phyloP scores from a whole-genome alignment of 1,139 yeast genomes.

The Williopsis jadinii region DNA sequence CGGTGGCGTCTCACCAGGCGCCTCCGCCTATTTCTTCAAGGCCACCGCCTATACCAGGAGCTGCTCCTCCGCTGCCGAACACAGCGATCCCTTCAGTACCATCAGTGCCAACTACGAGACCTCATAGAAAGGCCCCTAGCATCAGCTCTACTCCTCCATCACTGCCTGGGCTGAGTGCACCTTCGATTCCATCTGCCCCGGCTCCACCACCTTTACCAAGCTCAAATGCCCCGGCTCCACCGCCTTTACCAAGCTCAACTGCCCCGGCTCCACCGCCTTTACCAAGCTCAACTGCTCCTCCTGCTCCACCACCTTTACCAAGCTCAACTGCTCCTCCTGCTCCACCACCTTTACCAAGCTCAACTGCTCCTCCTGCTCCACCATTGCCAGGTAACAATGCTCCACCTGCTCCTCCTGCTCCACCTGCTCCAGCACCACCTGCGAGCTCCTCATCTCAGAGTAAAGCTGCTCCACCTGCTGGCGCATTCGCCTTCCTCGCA shows the following conservation, averaged over 20 bases:
- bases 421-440: constrained; percentile 2
- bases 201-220: constrained; percentile 1
- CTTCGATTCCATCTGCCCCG: constrained; percentile 3
- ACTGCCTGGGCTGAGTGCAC: constrained; percentile 2
- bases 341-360: constrained; percentile 6
- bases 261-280: neutral
- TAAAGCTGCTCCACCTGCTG: constrained; percentile 14
- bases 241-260: constrained; percentile 1
- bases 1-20: neutral
- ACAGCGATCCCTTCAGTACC: constrained; percentile 3
- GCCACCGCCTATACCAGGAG: neutral
- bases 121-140: constrained; percentile 1
- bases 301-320: constrained; percentile 1
- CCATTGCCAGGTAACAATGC: constrained; percentile 3
- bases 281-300: constrained; percentile 2
- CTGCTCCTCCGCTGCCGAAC: constrained; percentile 17
- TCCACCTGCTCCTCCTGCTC: constrained; percentile 4
- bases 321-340: constrained; percentile 1
- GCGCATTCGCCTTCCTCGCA: constrained; percentile 40
- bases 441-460: constrained; percentile 10
- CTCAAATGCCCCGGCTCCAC: neutral
- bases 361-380: constrained; percentile 4
- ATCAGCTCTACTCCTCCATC: constrained; percentile 1
- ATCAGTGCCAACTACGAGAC: constrained; percentile 1
- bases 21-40: constrained; percentile 16